Percentiles rank a stretch among this genome's conserved stretches.
These are phyloP conservation scores for Raffaelea albimanens DNA, from an alignment of 2,329 filamentous ascomycete species.

Conservation along the genomic window DNA sequence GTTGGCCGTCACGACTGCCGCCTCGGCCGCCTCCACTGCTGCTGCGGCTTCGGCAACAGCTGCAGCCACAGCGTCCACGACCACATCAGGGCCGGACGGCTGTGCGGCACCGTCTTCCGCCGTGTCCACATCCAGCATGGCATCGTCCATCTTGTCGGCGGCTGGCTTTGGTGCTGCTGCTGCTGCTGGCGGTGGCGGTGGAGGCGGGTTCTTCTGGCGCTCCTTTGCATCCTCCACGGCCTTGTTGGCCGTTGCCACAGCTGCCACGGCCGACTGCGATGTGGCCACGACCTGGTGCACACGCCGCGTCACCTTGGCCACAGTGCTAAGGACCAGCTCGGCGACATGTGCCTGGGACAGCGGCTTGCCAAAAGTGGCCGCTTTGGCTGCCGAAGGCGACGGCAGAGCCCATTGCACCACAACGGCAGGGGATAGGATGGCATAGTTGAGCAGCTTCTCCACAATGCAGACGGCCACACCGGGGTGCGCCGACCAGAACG, in stretches of 20 bases:
- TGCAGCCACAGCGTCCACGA: slow-evolving; percentile 31
- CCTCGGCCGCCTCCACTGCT: slow-evolving; percentile 10
- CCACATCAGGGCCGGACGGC: background rate
- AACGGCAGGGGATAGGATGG: slow-evolving; percentile 74
- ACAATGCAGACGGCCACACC: slow-evolving; percentile 87
- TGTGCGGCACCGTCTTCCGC: slow-evolving; percentile 11
- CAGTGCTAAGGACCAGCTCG: slow-evolving; percentile 82
- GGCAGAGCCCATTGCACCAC: slow-evolving; percentile 90
- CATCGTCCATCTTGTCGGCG: slow-evolving; percentile 16
- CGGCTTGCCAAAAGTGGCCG: slow-evolving; percentile 38
- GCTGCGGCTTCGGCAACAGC: slow-evolving; percentile 21
- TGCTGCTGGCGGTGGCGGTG: background rate
- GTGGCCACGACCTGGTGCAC: slow-evolving; percentile 66
- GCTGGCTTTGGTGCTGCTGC: background rate
- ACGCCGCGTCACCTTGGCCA: slow-evolving; percentile 81
- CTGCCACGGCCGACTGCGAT: slow-evolving; percentile 14
- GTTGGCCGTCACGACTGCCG: slow-evolving; percentile 22
- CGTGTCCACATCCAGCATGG: slow-evolving; percentile 26
- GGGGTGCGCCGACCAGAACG: slow-evolving; percentile 88
- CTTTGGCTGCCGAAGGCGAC: slow-evolving; percentile 79
- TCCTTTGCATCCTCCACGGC: slow-evolving; percentile 23
- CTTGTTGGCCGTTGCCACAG: slow-evolving; percentile 18
- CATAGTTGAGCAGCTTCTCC: slow-evolving; percentile 96
- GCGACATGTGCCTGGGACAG: slow-evolving; percentile 71
- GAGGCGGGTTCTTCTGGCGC: slow-evolving; percentile 27